Evolutionary conservation across 2,329 filamentous ascomycete genomes (phyloP).

Genomic region (Cladosporium sp.): DNA sequence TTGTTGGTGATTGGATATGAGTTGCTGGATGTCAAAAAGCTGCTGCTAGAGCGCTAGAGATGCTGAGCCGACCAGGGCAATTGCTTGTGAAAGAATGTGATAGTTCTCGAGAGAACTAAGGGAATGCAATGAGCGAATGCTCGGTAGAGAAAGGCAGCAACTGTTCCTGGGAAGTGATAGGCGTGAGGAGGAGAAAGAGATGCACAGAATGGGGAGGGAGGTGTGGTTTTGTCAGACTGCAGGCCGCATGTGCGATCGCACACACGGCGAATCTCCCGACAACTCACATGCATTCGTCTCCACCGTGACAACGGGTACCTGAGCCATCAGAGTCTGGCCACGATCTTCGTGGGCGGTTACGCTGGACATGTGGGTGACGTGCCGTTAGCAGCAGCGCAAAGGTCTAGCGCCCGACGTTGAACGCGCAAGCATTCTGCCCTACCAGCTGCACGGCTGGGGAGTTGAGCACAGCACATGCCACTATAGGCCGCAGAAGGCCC

Average conservation of each 20-base stretch:
- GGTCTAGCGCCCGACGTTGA: slow-evolving; percentile 6
- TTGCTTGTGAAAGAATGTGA: slow-evolving; percentile 37
- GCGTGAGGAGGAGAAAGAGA: slow-evolving; percentile 24
- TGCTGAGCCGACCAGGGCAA: slow-evolving; percentile 46
- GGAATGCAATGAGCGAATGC: slow-evolving; percentile 45
- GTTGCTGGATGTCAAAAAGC: slow-evolving; percentile 24
- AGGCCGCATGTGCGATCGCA: slow-evolving; percentile 7
- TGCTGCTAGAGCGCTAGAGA: slow-evolving; percentile 42
- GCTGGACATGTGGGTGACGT: slow-evolving; percentile 16
- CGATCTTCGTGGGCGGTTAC: slow-evolving; percentile 11
- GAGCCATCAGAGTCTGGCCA: slow-evolving; percentile 12
- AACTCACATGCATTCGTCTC: slow-evolving; percentile 13
- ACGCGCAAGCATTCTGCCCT: slow-evolving; percentile 19
- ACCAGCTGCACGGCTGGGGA: slow-evolving; percentile 16
- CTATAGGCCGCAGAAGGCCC: background rate
- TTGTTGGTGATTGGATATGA: slow-evolving; percentile 18
- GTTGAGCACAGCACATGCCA: slow-evolving; percentile 3
- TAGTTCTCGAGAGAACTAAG: slow-evolving; percentile 36
- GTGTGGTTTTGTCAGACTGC: slow-evolving; percentile 11
- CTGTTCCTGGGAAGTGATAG: slow-evolving; percentile 26
- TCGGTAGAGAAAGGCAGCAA: slow-evolving; percentile 36
- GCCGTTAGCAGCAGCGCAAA: background rate
- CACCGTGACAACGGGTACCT: slow-evolving; percentile 13
- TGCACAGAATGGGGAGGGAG: background rate
- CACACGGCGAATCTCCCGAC: background rate